A percentile compares a stretch with the other conserved stretches of the same genome.
phyloP scores from a whole-genome alignment of 2,329 filamentous ascomycete genomes.

The Fusarium musae region DNA sequence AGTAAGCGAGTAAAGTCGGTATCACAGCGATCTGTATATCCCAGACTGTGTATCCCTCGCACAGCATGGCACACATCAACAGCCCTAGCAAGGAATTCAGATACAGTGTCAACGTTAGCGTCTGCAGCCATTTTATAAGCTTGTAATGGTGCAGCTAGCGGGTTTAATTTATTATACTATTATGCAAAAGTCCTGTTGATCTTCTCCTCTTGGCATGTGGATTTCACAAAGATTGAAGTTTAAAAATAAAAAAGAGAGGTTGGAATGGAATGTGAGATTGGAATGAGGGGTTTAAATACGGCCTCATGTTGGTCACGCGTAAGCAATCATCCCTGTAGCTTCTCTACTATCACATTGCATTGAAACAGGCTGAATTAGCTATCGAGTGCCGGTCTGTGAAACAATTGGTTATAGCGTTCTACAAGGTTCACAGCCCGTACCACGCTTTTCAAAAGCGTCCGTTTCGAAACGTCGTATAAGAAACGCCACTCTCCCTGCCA shows the following conservation, averaged over 20 bases:
- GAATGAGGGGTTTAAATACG: conserved; percentile 36
- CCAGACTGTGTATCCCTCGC: conserved; percentile 7
- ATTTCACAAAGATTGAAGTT: not conserved
- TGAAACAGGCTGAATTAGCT: conserved; percentile 1
- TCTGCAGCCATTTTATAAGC: conserved; percentile 48
- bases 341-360: conserved; percentile 4
- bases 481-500: conserved; percentile 19
- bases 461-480: conserved; percentile 23
- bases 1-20: conserved; percentile 12
- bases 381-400: not conserved
- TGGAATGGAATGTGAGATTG: conserved; percentile 8
- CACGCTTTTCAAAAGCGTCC: conserved; percentile 14
- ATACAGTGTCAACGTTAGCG: not conserved
- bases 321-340: conserved; percentile 12
- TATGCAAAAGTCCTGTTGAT: not conserved
- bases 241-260: not conserved
- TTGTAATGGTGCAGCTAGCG: conserved; percentile 41
- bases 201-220: not conserved
- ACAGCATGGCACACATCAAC: conserved; percentile 19
- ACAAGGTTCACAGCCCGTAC: conserved; percentile 20
- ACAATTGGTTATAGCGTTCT: conserved; percentile 7
- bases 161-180: conserved; percentile 2
- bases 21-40: not conserved
- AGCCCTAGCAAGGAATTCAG: conserved; percentile 34
- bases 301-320: conserved; percentile 20